Evolutionary conservation across 805 yeast species (phyloP), one percentile per base, ranked within the genome.

Genomic region (Suhomyces sp.): DNA sequence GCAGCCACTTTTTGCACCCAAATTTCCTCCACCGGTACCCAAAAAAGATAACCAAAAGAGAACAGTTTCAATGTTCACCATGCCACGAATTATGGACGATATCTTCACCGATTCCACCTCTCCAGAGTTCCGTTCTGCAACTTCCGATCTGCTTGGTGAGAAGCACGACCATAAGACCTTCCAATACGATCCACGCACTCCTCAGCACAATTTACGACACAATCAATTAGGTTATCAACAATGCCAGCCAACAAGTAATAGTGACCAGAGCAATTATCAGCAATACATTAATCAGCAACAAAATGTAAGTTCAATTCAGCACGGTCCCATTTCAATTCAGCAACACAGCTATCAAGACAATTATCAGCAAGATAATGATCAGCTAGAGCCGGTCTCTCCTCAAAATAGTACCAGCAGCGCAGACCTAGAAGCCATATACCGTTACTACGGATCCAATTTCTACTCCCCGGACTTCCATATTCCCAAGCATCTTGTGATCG

Each of bases 61-160:
- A 37, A 53, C 50, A 7, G 56, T 53, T 13, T 53, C 56, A 9
- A 53, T 53, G 56, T 48, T 47, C 50, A 46, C 44, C 7, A 45
- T 46, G 17, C 48, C 55, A 9, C 21, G 35, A 29, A 55, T 54
- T 40, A 52, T 51, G 52, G 53, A 53, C 48, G 44, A 46, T 39
- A 21, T 24, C 29, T 25, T 39, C 13, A 35, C 47, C 44, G 24
- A 43, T 21, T 50, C 49, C 15, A 44, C 41, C 8, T n/a, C 48
- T 25, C 48, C 47, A 2, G 33, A 43, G 22, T 13, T 12, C n/a
- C 5, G n/a, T 27, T 12, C n/a, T 10, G 31, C 31, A 12, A 10
- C n/a, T 3, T 12, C n/a, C 6, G n/a, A 27, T 27, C 31, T 25
- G 29, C 29, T 10, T 25, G 29, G 29, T 25, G 29, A 25, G 10